These are phyloP conservation scores for Begonia peltatifolia DNA, from an alignment of 306 rosid species.

Conservation along the genomic window DNA sequence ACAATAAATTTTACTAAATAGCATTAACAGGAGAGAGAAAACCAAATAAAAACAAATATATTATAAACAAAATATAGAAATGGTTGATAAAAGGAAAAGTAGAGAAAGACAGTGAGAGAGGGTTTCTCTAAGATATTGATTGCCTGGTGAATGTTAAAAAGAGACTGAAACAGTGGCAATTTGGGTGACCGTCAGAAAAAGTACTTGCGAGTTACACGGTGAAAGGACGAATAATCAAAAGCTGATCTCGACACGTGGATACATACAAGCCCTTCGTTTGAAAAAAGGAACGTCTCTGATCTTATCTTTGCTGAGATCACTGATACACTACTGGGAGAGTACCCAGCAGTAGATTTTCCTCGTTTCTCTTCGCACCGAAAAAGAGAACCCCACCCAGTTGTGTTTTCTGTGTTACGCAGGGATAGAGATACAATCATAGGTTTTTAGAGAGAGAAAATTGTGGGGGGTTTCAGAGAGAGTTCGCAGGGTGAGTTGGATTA, in stretches of 20 bases:
- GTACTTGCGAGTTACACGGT: slow-evolving; percentile 83
- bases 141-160: slow-evolving; percentile 6
- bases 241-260: slow-evolving; percentile 18
- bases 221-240: slow-evolving; percentile 65
- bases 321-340: slow-evolving; percentile 10
- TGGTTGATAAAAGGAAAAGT: too few relatives aligned
- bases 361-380: slow-evolving; percentile 1
- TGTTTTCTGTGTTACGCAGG: background rate
- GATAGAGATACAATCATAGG: slow-evolving; percentile 2
- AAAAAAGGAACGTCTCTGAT: slow-evolving; percentile 2
- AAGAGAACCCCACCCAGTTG: background rate
- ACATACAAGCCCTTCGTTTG: slow-evolving; percentile 4
- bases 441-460: background rate
- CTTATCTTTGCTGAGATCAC: background rate
- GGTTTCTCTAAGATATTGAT: background rate
- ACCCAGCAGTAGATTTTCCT: slow-evolving; percentile 8
- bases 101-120: too few relatives aligned
- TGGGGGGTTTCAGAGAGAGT: background rate
- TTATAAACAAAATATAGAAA: too few relatives aligned
- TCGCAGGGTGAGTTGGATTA: too few relatives aligned
- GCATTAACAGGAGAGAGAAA: too few relatives aligned
- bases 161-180: slow-evolving; percentile 17
- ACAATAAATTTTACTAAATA: too few relatives aligned
- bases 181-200: slow-evolving; percentile 7
- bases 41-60: too few relatives aligned